A percentile compares a stretch with the other conserved stretches of the same genome.
These are phyloP conservation scores for Chaetomiaceae sp. DNA, from an alignment of 2,329 filamentous ascomycete genomes.

Conservation along the genomic window DNA sequence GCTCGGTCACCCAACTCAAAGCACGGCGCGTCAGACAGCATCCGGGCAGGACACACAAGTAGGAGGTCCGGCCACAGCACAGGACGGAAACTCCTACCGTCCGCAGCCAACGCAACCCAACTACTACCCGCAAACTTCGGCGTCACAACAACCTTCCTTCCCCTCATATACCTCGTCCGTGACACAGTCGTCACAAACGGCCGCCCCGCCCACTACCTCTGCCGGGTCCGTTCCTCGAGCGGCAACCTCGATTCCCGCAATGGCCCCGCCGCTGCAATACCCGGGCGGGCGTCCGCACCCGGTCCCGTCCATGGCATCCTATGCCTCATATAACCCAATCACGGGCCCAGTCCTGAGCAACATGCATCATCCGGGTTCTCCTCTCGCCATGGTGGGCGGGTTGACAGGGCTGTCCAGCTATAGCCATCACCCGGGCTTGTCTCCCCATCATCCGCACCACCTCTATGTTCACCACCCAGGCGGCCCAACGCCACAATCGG, in stretches of 20 bases:
- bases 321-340: constrained; percentile 38
- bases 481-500: constrained; percentile 39
- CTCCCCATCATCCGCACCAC: constrained; percentile 37
- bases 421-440: constrained; percentile 13
- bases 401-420: constrained; percentile 7
- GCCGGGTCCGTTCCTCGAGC: constrained; percentile 8
- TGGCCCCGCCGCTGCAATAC: constrained; percentile 23
- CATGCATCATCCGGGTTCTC: constrained; percentile 35
- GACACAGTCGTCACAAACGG: constrained; percentile 15
- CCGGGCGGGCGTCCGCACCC: constrained; percentile 34
- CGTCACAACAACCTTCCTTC: constrained; percentile 33
- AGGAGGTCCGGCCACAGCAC: constrained; percentile 24
- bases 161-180: constrained; percentile 13
- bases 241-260: constrained; percentile 29
- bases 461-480: constrained; percentile 55
- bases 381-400: constrained; percentile 57
- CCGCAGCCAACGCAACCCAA: constrained; percentile 9
- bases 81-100: constrained; percentile 14
- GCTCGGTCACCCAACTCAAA: constrained; percentile 11
- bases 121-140: constrained; percentile 35
- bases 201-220: constrained; percentile 12
- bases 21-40: constrained; percentile 14
- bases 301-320: constrained; percentile 14
- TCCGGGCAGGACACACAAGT: constrained; percentile 12
- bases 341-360: constrained; percentile 27